phyloP scores from a whole-genome alignment of 169 alveolate genomes.

The Cryptosporidium ryanae region DNA sequence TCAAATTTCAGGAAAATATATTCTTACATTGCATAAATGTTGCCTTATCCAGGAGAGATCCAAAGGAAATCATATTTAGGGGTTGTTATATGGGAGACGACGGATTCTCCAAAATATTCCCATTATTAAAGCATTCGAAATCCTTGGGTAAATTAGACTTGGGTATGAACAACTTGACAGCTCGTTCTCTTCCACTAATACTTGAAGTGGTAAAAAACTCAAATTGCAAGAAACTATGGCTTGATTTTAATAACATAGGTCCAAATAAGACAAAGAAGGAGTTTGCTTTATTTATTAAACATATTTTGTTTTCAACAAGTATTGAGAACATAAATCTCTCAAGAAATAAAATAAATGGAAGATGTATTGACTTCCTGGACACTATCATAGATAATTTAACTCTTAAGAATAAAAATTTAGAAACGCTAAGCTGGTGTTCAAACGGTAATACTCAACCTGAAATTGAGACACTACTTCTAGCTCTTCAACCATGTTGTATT shows the following conservation, averaged over 20 bases:
- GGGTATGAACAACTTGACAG: slow-evolving; percentile 67
- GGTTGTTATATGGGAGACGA: slow-evolving; percentile 75
- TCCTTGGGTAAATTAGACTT: slow-evolving; percentile 26
- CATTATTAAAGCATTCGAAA: slow-evolving; percentile 33
- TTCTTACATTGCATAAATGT: slow-evolving; percentile 56
- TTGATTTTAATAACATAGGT: slow-evolving; percentile 57
- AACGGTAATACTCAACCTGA: slow-evolving; percentile 72
- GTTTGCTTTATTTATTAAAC: slow-evolving; percentile 37
- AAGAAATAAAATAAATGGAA: slow-evolving; percentile 59
- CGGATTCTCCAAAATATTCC: slow-evolving; percentile 40
- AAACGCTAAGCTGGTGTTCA: slow-evolving; percentile 61
- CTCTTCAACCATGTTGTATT: slow-evolving; percentile 47
- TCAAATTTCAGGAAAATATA: slow-evolving; percentile 18
- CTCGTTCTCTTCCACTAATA: slow-evolving; percentile 52
- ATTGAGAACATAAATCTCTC: slow-evolving; percentile 46
- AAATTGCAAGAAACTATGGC: slow-evolving; percentile 26
- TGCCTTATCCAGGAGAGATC: slow-evolving; percentile 54
- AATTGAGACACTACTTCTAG: slow-evolving; percentile 49
- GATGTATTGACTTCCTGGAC: slow-evolving; percentile 65
- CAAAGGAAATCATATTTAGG: slow-evolving; percentile 61
- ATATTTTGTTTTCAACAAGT: slow-evolving; percentile 35
- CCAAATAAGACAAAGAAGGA: slow-evolving; percentile 60
- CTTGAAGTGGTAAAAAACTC: slow-evolving; percentile 33
- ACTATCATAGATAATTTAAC: slow-evolving; percentile 23
- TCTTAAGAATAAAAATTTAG: slow-evolving; percentile 42